phyloP scores from a whole-genome alignment of 1,139 yeast species.

The Candida sanyaensis region DNA sequence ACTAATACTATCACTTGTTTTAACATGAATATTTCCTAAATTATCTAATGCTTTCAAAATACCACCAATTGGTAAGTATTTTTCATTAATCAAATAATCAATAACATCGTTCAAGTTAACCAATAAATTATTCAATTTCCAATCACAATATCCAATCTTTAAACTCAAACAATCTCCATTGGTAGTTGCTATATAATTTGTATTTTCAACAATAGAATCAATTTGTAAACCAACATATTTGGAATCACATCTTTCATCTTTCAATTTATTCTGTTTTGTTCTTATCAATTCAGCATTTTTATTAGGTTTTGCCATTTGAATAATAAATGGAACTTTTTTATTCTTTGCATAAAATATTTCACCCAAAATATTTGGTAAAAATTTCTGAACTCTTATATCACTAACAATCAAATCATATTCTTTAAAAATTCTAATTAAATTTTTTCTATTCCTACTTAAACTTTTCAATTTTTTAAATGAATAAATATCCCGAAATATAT shows the following conservation, averaged over 20 bases:
- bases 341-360: slow-evolving; percentile 57
- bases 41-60: slow-evolving; percentile 42
- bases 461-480: slow-evolving; percentile 57
- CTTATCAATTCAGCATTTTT: slow-evolving; percentile 39
- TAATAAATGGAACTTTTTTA: slow-evolving; percentile 62
- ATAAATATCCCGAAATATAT: slow-evolving; percentile 56
- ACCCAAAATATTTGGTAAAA: slow-evolving; percentile 58
- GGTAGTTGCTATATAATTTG: slow-evolving; percentile 59
- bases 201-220: slow-evolving; percentile 59
- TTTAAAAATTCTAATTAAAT: slow-evolving; percentile 45
- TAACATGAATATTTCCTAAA: slow-evolving; percentile 55
- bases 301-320: slow-evolving; percentile 62
- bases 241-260: slow-evolving; percentile 61
- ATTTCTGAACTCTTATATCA: slow-evolving; percentile 63
- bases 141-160: slow-evolving; percentile 54
- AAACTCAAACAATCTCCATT: slow-evolving; percentile 52
- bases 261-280: slow-evolving; percentile 40
- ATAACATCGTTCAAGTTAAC: slow-evolving; percentile 59
- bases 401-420: slow-evolving; percentile 68
- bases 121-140: slow-evolving; percentile 44
- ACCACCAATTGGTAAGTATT: slow-evolving; percentile 61
- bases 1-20: slow-evolving; percentile 65
- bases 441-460: slow-evolving; percentile 44
- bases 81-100: slow-evolving; percentile 48
- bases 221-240: slow-evolving; percentile 62